Percentiles rank a stretch among this genome's conserved stretches.
Conservation (phyloP, 2,329 filamentous ascomycete genomes). For the Diaporthe eres region DNA sequence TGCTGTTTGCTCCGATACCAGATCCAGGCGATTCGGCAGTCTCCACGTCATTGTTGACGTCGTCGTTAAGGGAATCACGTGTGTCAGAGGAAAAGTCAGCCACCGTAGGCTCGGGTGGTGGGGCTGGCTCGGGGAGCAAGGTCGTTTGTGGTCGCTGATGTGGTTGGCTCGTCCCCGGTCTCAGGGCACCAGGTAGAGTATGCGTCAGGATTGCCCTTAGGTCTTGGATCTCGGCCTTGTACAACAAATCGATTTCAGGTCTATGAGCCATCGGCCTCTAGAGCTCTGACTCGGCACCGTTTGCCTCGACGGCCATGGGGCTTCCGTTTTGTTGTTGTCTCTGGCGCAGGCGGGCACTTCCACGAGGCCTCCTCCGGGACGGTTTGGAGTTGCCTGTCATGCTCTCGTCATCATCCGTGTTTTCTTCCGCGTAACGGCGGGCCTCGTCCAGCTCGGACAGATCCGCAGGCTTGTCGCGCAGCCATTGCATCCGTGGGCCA, state of each 20-base stretch:
- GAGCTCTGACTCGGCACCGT: constrained; percentile 71
- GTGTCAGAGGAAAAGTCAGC: not conserved
- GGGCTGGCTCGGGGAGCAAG: not conserved
- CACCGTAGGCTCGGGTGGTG: not conserved
- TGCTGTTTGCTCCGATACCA: not conserved
- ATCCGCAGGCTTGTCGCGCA: constrained; percentile 85
- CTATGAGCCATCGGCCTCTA: constrained; percentile 45
- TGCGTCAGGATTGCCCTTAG: not conserved
- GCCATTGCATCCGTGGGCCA: constrained; percentile 97
- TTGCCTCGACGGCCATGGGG: constrained; percentile 69
- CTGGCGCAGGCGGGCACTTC: constrained; percentile 58
- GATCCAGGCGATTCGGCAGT: not conserved
- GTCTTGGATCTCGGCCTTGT: not conserved
- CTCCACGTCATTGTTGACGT: not conserved
- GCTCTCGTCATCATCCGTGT: constrained; percentile 69
- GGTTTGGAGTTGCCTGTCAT: constrained; percentile 60
- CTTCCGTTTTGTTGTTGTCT: constrained; percentile 67
- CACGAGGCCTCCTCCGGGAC: constrained; percentile 60
- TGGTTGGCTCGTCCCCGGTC: too few species aligned
- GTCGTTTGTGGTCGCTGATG: not conserved
- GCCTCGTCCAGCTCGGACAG: constrained; percentile 88
- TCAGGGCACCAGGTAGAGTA: not conserved
- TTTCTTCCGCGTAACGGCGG: constrained; percentile 65
- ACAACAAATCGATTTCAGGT: not conserved
- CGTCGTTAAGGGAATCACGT: too few species aligned